These are phyloP conservation scores for Starmerella tilneyi DNA, from an alignment of 805 yeast genomes.

Conservation along the genomic window DNA sequence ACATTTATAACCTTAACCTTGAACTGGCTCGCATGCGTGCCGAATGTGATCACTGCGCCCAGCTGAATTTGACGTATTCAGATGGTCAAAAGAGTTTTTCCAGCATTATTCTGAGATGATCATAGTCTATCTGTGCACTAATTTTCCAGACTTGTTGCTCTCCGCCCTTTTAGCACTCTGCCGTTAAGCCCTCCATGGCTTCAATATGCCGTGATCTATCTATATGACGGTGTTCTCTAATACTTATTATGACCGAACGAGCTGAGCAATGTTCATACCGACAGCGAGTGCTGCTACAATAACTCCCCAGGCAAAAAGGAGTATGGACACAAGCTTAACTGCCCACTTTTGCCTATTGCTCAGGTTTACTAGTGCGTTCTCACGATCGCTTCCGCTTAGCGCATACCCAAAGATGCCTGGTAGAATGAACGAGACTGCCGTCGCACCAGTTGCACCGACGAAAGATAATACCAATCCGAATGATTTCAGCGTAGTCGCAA, in stretches of 20 bases:
- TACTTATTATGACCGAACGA: not conserved
- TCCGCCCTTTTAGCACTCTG: too few relatives aligned
- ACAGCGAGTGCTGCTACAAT: conserved; percentile 60
- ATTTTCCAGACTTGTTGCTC: too few relatives aligned
- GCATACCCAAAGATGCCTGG: conserved; percentile 82
- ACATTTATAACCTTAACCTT: too few relatives aligned
- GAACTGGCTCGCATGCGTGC: too few relatives aligned
- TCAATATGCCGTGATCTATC: too few relatives aligned
- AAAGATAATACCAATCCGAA: conserved; percentile 73
- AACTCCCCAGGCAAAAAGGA: conserved; percentile 57
- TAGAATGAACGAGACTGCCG: conserved; percentile 78
- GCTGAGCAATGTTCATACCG: conserved; percentile 26
- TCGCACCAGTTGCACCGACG: conserved; percentile 90
- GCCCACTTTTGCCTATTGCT: conserved; percentile 4
- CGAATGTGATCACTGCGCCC: too few relatives aligned
- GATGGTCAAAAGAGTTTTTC: too few relatives aligned
- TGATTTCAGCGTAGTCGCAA: conserved; percentile 60
- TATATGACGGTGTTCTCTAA: too few relatives aligned
- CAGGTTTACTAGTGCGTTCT: conserved; percentile 19
- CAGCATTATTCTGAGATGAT: too few relatives aligned
- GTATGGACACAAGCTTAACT: conserved; percentile 39
- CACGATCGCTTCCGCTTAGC: conserved; percentile 40
- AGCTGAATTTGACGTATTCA: too few relatives aligned
- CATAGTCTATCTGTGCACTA: too few relatives aligned
- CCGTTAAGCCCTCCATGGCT: too few relatives aligned